These are phyloP conservation scores for Blumeria graminis DNA, from an alignment of 2,329 filamentous ascomycete genomes.

Conservation along the genomic window DNA sequence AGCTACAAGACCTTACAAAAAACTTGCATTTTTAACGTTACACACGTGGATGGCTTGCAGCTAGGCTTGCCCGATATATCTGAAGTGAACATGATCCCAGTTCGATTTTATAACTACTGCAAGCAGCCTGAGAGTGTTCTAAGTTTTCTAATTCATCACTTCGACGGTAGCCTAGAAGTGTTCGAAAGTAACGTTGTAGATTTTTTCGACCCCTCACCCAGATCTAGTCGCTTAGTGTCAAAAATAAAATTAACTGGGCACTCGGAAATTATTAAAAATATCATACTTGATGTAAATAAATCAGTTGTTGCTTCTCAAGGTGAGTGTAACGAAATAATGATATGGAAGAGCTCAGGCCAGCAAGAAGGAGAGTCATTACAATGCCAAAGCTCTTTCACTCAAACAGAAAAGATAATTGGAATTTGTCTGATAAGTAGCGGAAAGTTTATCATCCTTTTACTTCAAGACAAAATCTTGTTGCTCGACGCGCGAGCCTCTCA, in stretches of 20 bases:
- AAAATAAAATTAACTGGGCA: slow-evolving; percentile 65
- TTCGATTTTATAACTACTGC: slow-evolving; percentile 52
- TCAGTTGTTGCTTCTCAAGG: slow-evolving; percentile 63
- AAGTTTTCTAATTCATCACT: slow-evolving; percentile 56
- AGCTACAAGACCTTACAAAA: slow-evolving; percentile 41
- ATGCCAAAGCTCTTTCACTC: slow-evolving; percentile 42
- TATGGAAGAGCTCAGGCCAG: slow-evolving; percentile 48
- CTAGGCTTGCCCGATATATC: slow-evolving; percentile 17
- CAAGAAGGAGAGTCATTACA: slow-evolving; percentile 29
- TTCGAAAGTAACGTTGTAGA: slow-evolving; percentile 57
- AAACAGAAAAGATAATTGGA: slow-evolving; percentile 49
- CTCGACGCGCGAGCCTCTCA: slow-evolving; percentile 49
- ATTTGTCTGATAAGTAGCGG: slow-evolving; percentile 59
- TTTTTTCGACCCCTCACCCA: slow-evolving; percentile 50
- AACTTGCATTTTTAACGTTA: slow-evolving; percentile 61
- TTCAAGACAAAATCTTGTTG: slow-evolving; percentile 42
- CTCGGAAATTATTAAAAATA: slow-evolving; percentile 55
- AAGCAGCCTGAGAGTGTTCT: slow-evolving; percentile 38
- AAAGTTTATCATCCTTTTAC: slow-evolving; percentile 57
- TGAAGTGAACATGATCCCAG: slow-evolving; percentile 20
- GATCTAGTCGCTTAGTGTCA: slow-evolving; percentile 31
- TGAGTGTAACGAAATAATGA: slow-evolving; percentile 49
- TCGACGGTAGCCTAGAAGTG: slow-evolving; percentile 65
- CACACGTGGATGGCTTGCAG: slow-evolving; percentile 40
- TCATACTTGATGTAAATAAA: slow-evolving; percentile 65